phyloP scores from a whole-genome alignment of 192 early-diverging fungal species.

The Backusella australiensis region DNA sequence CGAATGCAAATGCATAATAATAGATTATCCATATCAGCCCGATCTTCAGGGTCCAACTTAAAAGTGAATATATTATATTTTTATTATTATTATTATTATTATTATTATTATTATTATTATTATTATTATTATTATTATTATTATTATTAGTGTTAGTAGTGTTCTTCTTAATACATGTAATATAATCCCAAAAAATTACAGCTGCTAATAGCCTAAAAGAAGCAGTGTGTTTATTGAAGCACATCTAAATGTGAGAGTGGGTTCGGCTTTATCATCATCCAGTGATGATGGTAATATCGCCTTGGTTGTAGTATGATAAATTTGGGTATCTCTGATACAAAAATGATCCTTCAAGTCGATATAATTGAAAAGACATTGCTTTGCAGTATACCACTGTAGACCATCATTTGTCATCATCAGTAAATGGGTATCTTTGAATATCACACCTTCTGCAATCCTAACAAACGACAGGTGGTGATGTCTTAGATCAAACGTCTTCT shows the following conservation, averaged over 20 bases:
- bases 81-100: too few species aligned
- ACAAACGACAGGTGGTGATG: background rate
- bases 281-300: background rate
- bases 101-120: too few species aligned
- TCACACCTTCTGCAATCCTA: background rate
- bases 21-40: too few species aligned
- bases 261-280: background rate
- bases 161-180: too few species aligned
- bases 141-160: too few species aligned
- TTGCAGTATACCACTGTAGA: background rate
- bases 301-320: background rate
- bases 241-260: background rate
- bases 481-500: background rate
- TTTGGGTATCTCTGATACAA: background rate
- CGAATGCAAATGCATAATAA: too few species aligned
- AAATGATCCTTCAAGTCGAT: background rate
- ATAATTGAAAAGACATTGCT: background rate
- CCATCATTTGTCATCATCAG: background rate
- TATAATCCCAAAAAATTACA: background rate
- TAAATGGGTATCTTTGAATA: background rate
- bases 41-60: too few species aligned
- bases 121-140: too few species aligned
- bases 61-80: too few species aligned
- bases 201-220: background rate
- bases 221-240: background rate